Percentiles rank a stretch among this genome's conserved stretches.
Evolutionary conservation across 169 alveolate species (phyloP).

Genomic region (Theileria luwenshuni): DNA sequence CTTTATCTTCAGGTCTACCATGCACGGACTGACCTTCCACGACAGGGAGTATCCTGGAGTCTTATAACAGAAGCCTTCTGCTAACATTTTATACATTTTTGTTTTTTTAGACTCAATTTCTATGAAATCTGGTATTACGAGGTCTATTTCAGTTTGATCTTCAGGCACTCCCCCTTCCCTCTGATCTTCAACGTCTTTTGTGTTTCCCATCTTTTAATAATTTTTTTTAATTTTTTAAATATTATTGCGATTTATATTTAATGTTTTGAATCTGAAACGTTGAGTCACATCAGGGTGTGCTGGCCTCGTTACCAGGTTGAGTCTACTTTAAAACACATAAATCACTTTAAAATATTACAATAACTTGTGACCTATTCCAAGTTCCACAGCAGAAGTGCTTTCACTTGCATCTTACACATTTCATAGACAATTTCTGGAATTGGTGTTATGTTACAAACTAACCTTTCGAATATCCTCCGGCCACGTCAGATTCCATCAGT

Average conservation of each 20-base stretch:
- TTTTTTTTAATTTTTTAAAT: not conserved
- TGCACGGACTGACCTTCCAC: constrained; percentile 40
- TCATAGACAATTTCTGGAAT: constrained; percentile 23
- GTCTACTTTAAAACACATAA: not conserved
- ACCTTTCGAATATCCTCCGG: constrained; percentile 65
- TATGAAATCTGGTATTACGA: constrained; percentile 7
- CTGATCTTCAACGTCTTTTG: not conserved
- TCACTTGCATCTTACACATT: constrained; percentile 44
- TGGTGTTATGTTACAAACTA: not conserved
- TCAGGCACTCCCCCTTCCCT: not conserved
- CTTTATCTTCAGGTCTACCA: constrained; percentile 10
- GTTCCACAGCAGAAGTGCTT: constrained; percentile 48
- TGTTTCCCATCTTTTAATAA: not conserved
- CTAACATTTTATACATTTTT: constrained; percentile 18
- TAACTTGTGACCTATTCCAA: not conserved
- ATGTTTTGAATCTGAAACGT: not conserved
- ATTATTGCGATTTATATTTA: not conserved
- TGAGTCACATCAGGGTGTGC: not conserved
- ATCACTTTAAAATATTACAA: not conserved
- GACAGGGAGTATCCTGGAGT: constrained; percentile 27
- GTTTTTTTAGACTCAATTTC: constrained; percentile 7
- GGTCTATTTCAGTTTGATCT: not conserved
- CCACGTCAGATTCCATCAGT: constrained; percentile 58
- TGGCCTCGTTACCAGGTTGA: not conserved
- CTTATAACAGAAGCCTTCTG: constrained; percentile 31